Conservation (phyloP, 768 basidiomycete genomes). For the Russula dissimulans region DNA sequence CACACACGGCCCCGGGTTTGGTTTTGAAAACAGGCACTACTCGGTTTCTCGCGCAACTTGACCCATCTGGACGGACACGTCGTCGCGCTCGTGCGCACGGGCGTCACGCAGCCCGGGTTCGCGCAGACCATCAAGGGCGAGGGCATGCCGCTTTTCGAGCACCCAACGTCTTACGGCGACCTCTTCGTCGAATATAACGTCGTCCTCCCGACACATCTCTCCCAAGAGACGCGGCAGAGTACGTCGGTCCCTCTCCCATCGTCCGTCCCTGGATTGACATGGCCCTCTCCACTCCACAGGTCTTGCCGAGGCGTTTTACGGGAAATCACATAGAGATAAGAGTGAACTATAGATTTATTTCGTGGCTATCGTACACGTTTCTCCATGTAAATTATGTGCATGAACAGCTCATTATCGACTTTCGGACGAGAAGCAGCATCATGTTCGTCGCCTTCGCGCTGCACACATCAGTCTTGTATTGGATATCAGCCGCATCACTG, state of each 20-base stretch:
- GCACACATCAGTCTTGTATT: constrained; percentile 16
- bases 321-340: constrained; percentile 15
- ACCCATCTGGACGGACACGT: constrained; percentile 86
- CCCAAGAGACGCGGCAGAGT: constrained; percentile 65
- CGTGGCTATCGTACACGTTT: constrained; percentile 11
- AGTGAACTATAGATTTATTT: constrained; percentile 19
- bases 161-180: constrained; percentile 52
- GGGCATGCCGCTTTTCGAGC: constrained; percentile 73
- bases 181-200: constrained; percentile 92
- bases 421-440: neutral
- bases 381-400: neutral
- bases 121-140: constrained; percentile 82
- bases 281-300: neutral
- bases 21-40: constrained; percentile 54
- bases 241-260: constrained; percentile 28
- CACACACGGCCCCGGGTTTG: no score
- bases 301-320: constrained; percentile 20
- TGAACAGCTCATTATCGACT: neutral
- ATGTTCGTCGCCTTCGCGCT: neutral
- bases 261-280: no score
- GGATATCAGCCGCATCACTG: constrained; percentile 13
- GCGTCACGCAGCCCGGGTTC: constrained; percentile 90
- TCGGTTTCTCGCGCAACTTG: constrained; percentile 90
- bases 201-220: constrained; percentile 70
- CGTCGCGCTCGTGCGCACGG: constrained; percentile 57